Conservation (phyloP, 495 filamentous ascomycete species). For the Penicillium paradoxum region DNA sequence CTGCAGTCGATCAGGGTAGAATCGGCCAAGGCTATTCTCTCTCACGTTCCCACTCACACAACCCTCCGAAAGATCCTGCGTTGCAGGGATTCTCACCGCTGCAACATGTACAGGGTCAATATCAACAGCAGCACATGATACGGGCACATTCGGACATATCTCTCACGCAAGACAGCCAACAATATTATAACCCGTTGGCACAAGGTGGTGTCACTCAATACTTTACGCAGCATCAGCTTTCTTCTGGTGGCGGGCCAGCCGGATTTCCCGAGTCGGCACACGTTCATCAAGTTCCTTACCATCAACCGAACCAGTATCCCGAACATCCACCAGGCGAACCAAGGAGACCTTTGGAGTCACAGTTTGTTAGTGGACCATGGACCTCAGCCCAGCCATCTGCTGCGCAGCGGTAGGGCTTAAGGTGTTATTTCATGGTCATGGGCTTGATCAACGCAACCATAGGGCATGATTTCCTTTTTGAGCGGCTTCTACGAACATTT, state of each 20-base stretch:
- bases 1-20: not conserved
- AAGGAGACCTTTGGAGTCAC: slow-evolving; percentile 11
- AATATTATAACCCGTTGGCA: slow-evolving; percentile 15
- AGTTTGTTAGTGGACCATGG: slow-evolving; percentile 28
- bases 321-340: not conserved
- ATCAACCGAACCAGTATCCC: not conserved
- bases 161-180: not conserved
- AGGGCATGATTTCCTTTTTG: not conserved
- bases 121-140: slow-evolving; percentile 10
- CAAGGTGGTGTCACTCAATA: slow-evolving; percentile 13
- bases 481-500: not conserved
- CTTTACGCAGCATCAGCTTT: slow-evolving; percentile 1
- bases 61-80: not conserved
- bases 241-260: not conserved
- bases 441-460: not conserved
- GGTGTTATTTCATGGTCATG: not conserved
- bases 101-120: slow-evolving; percentile 7
- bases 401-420: not conserved
- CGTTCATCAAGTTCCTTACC: not conserved
- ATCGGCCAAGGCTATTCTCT: not conserved
- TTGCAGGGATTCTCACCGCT: slow-evolving; percentile 12
- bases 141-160: slow-evolving; percentile 4
- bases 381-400: slow-evolving; percentile 13
- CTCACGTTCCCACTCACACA: slow-evolving; percentile 15
- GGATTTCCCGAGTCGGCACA: not conserved